These are phyloP conservation scores for Trifolium dubium DNA, from an alignment of 306 rosid genomes.

Conservation along the genomic window DNA sequence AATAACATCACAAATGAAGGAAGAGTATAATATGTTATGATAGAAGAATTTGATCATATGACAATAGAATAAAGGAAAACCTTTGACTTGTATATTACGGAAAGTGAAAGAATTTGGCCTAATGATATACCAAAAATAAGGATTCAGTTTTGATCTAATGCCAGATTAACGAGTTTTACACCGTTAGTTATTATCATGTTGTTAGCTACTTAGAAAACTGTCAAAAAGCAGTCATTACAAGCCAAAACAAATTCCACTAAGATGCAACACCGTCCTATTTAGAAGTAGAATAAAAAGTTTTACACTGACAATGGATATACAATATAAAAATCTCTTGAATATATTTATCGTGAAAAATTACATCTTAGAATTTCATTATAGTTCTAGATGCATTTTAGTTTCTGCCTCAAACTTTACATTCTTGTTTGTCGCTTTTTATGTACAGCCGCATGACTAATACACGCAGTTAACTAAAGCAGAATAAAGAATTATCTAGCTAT, in stretches of 20 bases:
- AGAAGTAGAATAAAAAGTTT: not conserved
- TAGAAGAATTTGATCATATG: too few relatives aligned
- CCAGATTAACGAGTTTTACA: not conserved
- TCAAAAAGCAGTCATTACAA: not conserved
- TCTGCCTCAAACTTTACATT: constrained; percentile 5
- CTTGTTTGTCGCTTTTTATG: not conserved
- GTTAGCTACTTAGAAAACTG: constrained; percentile 10
- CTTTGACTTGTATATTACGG: not conserved
- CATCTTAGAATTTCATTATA: constrained; percentile 7
- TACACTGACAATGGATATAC: not conserved
- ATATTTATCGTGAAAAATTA: not conserved
- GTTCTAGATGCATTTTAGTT: constrained; percentile 27
- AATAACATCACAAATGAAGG: too few relatives aligned
- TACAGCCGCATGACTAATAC: constrained; percentile 1
- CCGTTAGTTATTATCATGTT: not conserved
- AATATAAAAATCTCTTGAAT: constrained; percentile 13
- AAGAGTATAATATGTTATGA: too few relatives aligned
- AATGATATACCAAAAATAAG: constrained; percentile 13
- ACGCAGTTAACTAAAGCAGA: constrained; percentile 9
- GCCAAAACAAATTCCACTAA: not conserved
- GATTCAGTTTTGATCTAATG: constrained; percentile 10
- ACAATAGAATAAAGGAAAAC: constrained; percentile 6
- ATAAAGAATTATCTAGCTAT: not conserved
- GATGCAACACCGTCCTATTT: not conserved
- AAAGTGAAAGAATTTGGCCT: constrained; percentile 8